Percentiles rank a stretch among this genome's conserved stretches.
Evolutionary conservation across 2,329 filamentous ascomycete genomes (phyloP).

Genomic region (Arthrobotrys entomopaga): DNA sequence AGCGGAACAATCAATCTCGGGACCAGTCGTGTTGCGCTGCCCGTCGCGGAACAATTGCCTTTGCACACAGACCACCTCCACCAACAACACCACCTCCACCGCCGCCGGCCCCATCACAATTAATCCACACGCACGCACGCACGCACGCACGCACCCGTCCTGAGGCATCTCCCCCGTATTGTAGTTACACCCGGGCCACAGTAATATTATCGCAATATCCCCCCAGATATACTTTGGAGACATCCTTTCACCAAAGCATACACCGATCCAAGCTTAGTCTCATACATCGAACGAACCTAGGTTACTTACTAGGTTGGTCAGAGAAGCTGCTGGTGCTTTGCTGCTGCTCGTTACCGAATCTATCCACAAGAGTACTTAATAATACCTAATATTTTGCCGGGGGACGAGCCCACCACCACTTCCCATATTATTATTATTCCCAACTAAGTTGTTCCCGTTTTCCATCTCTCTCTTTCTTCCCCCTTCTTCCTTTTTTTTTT

Average conservation of each 20-base stretch:
- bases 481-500: neutral
- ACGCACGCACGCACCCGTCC: no score
- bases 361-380: no score
- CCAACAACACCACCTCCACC: slow-evolving; percentile 1
- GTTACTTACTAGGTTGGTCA: neutral
- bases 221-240: no score
- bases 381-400: slow-evolving; percentile 3
- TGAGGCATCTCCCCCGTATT: neutral
- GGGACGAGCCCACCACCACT: slow-evolving; percentile 11
- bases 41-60: neutral
- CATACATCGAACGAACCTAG: neutral
- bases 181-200: neutral
- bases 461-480: slow-evolving; percentile 10
- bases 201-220: neutral
- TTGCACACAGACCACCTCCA: slow-evolving; percentile 16
- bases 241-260: no score
- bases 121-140: neutral
- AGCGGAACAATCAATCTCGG: no score
- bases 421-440: slow-evolving; percentile 17
- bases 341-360: no score
- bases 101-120: neutral
- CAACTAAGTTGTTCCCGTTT: neutral
- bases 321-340: no score
- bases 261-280: neutral
- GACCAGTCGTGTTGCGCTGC: no score